A percentile compares a stretch with the other conserved stretches of the same genome.
Conservation (phyloP, 2,329 filamentous ascomycete species). For the Ophiocordyceps camponoti-leonardi region DNA sequence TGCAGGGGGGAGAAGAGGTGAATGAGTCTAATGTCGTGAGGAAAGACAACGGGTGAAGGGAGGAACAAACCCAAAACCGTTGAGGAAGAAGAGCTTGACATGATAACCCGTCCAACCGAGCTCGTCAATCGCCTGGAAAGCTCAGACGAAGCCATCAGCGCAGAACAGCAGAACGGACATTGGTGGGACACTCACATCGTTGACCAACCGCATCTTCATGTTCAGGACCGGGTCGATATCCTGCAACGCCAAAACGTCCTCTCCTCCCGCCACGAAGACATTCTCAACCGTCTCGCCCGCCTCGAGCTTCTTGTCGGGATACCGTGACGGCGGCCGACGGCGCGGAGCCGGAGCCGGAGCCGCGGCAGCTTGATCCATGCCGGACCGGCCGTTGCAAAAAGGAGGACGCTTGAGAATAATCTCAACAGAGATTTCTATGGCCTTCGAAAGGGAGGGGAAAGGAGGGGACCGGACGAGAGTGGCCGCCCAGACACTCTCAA, state of each 20-base stretch:
- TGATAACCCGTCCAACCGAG: constrained; percentile 45
- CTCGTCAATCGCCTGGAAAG: constrained; percentile 31
- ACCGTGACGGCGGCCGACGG: not conserved
- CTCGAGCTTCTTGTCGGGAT: constrained; percentile 4
- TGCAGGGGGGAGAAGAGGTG: constrained; percentile 4
- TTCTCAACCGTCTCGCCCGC: not conserved
- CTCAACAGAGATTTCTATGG: not conserved
- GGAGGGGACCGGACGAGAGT: not conserved
- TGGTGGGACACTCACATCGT: constrained; percentile 33
- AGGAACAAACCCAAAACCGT: constrained; percentile 38
- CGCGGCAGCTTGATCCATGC: not conserved
- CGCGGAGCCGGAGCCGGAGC: not conserved
- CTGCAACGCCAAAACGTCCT: constrained; percentile 39
- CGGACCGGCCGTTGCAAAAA: not conserved
- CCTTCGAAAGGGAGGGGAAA: not conserved
- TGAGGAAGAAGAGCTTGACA: constrained; percentile 42
- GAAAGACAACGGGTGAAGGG: not conserved
- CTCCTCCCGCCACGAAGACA: constrained; percentile 5
- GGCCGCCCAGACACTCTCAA: not conserved
- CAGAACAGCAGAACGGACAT: not conserved
- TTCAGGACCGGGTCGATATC: constrained; percentile 43
- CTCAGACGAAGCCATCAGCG: not conserved
- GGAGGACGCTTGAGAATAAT: not conserved
- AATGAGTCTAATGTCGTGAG: not conserved
- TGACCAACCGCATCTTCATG: constrained; percentile 52